Evolutionary conservation across 306 rosid genomes (phyloP).

Genomic region (Urtica urens): DNA sequence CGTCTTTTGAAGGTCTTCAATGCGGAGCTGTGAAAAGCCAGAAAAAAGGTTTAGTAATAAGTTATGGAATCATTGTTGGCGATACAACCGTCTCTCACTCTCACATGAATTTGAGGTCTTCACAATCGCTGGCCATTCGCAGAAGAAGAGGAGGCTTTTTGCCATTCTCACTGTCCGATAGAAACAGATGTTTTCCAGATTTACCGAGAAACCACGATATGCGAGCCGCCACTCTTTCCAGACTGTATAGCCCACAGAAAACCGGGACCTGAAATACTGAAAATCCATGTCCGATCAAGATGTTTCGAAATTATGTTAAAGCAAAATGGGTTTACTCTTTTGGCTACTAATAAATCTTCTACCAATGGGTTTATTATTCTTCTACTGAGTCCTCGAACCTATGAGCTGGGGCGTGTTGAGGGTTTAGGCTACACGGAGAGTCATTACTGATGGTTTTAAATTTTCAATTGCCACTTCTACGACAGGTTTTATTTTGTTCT

Average conservation of each 20-base stretch:
- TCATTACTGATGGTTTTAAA: too few species aligned
- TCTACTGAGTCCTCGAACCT: too few species aligned
- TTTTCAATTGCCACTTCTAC: too few species aligned
- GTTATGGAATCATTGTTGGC: slow-evolving; percentile 8
- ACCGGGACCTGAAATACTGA: slow-evolving; percentile 50
- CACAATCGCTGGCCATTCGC: slow-evolving; percentile 58
- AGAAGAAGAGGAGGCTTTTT: slow-evolving; percentile 85
- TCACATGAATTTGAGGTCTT: slow-evolving; percentile 68
- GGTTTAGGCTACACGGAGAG: too few species aligned
- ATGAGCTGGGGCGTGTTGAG: too few species aligned
- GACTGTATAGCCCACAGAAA: slow-evolving; percentile 50
- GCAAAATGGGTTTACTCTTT: too few species aligned
- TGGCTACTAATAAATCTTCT: too few species aligned
- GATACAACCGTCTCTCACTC: slow-evolving; percentile 3
- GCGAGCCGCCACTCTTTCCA: slow-evolving; percentile 55
- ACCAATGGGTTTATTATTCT: too few species aligned
- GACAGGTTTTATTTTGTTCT: too few species aligned
- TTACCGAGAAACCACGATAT: slow-evolving; percentile 50
- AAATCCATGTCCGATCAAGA: slow-evolving; percentile 14
- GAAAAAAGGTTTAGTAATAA: slow-evolving; percentile 8
- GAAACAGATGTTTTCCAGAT: slow-evolving; percentile 67
- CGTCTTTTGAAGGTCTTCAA: slow-evolving; percentile 65
- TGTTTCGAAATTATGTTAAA: not conserved
- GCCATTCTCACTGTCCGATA: slow-evolving; percentile 45
- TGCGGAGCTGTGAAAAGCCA: slow-evolving; percentile 64